phyloP scores from a whole-genome alignment of 2,329 filamentous ascomycete species.

The Pestalotiopsis fici region DNA sequence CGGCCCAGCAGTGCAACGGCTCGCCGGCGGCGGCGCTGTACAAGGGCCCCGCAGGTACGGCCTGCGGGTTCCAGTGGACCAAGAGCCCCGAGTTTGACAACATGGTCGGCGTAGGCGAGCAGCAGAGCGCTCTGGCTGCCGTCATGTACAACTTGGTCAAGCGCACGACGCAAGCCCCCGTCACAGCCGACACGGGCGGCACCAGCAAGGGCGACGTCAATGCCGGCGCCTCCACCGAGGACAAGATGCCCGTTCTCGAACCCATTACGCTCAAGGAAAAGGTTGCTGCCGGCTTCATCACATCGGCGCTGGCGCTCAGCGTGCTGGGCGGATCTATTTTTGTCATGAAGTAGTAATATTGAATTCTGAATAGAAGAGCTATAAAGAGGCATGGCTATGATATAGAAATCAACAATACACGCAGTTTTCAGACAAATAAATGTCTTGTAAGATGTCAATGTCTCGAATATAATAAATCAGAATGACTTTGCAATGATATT shows the following conservation, averaged over 20 bases:
- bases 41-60: slow-evolving; percentile 56
- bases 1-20: slow-evolving; percentile 53
- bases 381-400: not conserved
- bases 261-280: slow-evolving; percentile 51
- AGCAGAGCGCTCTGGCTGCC: slow-evolving; percentile 68
- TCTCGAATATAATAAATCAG: too few relatives aligned
- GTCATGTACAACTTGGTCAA: slow-evolving; percentile 61
- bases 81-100: slow-evolving; percentile 56
- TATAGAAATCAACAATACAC: not conserved
- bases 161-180: slow-evolving; percentile 37
- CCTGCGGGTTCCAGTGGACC: slow-evolving; percentile 71
- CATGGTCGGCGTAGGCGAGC: slow-evolving; percentile 63
- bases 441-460: too few relatives aligned
- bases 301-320: slow-evolving; percentile 48
- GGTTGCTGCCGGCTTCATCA: slow-evolving; percentile 58
- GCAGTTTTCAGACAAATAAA: too few relatives aligned
- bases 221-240: slow-evolving; percentile 38
- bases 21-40: slow-evolving; percentile 39
- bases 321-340: slow-evolving; percentile 52
- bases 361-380: not conserved
- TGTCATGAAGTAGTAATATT: slow-evolving; percentile 34
- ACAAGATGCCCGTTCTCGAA: slow-evolving; percentile 24
- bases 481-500: too few relatives aligned
- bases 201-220: slow-evolving; percentile 54
- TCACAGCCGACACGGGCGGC: slow-evolving; percentile 58